Conservation (phyloP, 1,284 basidiomycete species). For the Apiotrichum laibachii region DNA sequence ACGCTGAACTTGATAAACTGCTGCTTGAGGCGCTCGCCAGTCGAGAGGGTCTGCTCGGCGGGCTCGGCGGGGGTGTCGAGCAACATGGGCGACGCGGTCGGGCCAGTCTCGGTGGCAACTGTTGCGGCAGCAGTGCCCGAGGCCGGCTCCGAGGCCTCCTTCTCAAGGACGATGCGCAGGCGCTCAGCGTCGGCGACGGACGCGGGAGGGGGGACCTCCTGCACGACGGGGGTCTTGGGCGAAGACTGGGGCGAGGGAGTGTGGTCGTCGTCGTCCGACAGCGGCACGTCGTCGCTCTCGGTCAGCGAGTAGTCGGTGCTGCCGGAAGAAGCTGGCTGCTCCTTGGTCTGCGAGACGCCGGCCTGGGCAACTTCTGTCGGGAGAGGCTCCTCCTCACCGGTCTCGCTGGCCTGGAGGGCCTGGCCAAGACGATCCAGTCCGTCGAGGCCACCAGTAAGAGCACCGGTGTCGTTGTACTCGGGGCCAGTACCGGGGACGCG, state of each 20-base stretch:
- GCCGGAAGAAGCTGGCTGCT: conserved; percentile 62
- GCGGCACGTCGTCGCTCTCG: conserved; percentile 67
- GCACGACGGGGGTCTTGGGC: neutral
- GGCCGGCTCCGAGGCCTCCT: conserved; percentile 14
- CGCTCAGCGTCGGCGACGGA: conserved; percentile 39
- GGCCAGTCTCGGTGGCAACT: conserved; percentile 18
- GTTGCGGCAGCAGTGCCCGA: conserved; percentile 29
- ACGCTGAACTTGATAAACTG: conserved; percentile 70
- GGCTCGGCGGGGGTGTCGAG: conserved; percentile 1
- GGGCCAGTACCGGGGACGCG: conserved; percentile 66
- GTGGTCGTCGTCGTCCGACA: conserved; percentile 65
- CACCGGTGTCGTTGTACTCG: conserved; percentile 74
- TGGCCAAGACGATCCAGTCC: conserved; percentile 77
- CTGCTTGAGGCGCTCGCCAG: conserved; percentile 74
- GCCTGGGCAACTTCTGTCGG: conserved; percentile 54
- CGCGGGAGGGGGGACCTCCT: conserved; percentile 34
- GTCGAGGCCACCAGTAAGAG: conserved; percentile 73
- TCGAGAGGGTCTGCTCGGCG: conserved; percentile 27
- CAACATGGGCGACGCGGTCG: conserved; percentile 26
- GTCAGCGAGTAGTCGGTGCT: conserved; percentile 54
- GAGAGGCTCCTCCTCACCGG: conserved; percentile 43
- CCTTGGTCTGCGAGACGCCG: conserved; percentile 60
- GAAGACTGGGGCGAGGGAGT: conserved; percentile 25
- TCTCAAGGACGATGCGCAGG: conserved; percentile 39
- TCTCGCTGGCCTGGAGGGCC: conserved; percentile 61